Conservation (phyloP, 768 basidiomycete genomes). For the Russula brevipes region DNA sequence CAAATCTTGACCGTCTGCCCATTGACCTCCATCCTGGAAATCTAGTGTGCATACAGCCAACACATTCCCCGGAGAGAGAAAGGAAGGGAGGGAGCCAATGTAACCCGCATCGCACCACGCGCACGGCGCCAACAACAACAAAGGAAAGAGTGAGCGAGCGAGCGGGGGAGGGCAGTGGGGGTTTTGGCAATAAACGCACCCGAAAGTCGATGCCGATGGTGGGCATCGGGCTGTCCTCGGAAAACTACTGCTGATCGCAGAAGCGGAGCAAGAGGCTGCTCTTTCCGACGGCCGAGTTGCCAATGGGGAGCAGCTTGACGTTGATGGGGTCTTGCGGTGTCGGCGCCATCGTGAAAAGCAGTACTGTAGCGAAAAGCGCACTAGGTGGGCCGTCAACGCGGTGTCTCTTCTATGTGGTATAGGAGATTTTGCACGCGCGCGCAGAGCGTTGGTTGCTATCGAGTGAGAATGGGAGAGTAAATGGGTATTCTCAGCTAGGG, state of each 20-base stretch:
- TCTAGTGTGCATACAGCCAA: constrained; percentile 37
- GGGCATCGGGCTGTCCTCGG: constrained; percentile 82
- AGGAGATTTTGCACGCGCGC: too few relatives aligned
- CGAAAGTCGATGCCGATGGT: constrained; percentile 85
- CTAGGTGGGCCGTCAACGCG: too few relatives aligned
- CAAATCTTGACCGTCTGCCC: constrained; percentile 86
- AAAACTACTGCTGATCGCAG: constrained; percentile 94
- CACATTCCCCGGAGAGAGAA: too few relatives aligned
- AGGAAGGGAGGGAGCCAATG: too few relatives aligned
- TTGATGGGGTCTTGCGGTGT: constrained; percentile 40
- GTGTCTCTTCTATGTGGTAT: too few relatives aligned
- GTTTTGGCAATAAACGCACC: constrained; percentile 38
- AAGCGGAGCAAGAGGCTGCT: constrained; percentile 89
- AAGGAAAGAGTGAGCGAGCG: not conserved
- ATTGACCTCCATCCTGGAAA: constrained; percentile 82
- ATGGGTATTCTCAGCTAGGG: too few relatives aligned
- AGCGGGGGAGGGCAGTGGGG: constrained; percentile 9
- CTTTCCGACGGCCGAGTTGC: constrained; percentile 89
- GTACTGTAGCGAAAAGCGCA: too few relatives aligned
- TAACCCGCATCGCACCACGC: not conserved
- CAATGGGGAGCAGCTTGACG: constrained; percentile 78
- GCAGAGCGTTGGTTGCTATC: too few relatives aligned
- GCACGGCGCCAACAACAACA: not conserved
- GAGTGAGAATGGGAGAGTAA: too few relatives aligned
- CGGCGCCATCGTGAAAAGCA: constrained; percentile 10